Conservation (phyloP, 2,329 filamentous ascomycete genomes). For the Venturia pyrina region DNA sequence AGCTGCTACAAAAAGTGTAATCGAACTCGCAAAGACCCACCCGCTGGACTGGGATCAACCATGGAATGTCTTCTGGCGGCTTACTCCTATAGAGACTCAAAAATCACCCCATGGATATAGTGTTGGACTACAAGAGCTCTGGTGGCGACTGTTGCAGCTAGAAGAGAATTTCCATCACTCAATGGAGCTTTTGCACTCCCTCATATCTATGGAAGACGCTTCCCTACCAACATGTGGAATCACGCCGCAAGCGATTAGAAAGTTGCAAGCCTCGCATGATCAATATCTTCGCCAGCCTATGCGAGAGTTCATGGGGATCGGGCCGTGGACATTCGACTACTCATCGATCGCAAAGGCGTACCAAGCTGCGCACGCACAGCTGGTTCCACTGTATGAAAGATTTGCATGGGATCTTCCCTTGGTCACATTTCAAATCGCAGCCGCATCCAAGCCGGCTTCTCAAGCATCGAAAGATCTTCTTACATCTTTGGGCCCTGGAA, state of each 20-base stretch:
- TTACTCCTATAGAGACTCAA: background rate
- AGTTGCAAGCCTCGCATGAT: slow-evolving; percentile 4
- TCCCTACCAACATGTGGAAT: background rate
- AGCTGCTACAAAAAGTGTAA: background rate
- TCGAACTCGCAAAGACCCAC: background rate
- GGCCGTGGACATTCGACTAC: slow-evolving; percentile 8
- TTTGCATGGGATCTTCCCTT: slow-evolving; percentile 6
- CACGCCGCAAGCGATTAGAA: background rate
- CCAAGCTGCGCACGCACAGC: background rate
- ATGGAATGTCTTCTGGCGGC: background rate
- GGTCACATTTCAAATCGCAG: slow-evolving; percentile 6
- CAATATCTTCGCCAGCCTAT: slow-evolving; percentile 2
- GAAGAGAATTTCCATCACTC: background rate
- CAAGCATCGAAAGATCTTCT: slow-evolving; percentile 7
- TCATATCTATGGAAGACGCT: background rate
- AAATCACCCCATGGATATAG: background rate
- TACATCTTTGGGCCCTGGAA: background rate
- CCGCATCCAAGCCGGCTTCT: background rate
- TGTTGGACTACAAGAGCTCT: background rate
- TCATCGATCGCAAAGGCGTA: slow-evolving; percentile 1
- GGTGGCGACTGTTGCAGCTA: slow-evolving; percentile 5
- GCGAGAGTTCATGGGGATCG: background rate
- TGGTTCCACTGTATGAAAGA: slow-evolving; percentile 1
- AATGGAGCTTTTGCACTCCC: background rate
- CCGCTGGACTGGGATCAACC: background rate